Conservation (phyloP, 2,329 filamentous ascomycete genomes). For the Cordyceps militaris region DNA sequence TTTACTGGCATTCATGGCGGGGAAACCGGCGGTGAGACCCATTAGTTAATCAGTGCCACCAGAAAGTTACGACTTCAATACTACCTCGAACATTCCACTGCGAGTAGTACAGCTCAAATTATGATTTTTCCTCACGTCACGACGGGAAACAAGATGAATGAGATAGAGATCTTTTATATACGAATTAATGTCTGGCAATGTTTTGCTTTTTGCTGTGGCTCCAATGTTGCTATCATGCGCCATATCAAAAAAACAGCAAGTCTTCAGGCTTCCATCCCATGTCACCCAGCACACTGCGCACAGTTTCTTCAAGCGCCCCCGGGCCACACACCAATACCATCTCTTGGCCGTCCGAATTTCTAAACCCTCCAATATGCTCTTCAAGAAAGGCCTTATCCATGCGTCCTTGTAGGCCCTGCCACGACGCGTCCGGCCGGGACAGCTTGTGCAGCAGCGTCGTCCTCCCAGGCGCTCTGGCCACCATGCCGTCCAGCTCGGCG, state of each 20-base stretch:
- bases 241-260: slow-evolving; percentile 62
- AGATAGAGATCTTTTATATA: neutral
- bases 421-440: slow-evolving; percentile 53
- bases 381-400: slow-evolving; percentile 57
- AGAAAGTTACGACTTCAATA: too few relatives aligned
- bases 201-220: neutral
- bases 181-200: neutral
- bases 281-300: slow-evolving; percentile 42
- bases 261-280: slow-evolving; percentile 68
- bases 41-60: too few relatives aligned
- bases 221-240: neutral
- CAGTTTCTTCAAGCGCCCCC: slow-evolving; percentile 62
- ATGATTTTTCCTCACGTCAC: too few relatives aligned
- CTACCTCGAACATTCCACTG: too few relatives aligned
- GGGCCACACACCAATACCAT: slow-evolving; percentile 79
- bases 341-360: slow-evolving; percentile 34
- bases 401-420: slow-evolving; percentile 62
- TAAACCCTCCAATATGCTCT: slow-evolving; percentile 44
- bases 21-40: neutral
- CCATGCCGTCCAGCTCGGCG: slow-evolving; percentile 61
- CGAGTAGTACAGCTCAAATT: too few relatives aligned
- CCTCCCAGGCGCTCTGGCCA: slow-evolving; percentile 42
- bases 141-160: too few relatives aligned
- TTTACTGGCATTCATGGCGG: slow-evolving; percentile 17
- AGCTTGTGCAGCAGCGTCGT: slow-evolving; percentile 65